Conservation (phyloP, 1,139 yeast species). For the Taphrina flavorubra region DNA sequence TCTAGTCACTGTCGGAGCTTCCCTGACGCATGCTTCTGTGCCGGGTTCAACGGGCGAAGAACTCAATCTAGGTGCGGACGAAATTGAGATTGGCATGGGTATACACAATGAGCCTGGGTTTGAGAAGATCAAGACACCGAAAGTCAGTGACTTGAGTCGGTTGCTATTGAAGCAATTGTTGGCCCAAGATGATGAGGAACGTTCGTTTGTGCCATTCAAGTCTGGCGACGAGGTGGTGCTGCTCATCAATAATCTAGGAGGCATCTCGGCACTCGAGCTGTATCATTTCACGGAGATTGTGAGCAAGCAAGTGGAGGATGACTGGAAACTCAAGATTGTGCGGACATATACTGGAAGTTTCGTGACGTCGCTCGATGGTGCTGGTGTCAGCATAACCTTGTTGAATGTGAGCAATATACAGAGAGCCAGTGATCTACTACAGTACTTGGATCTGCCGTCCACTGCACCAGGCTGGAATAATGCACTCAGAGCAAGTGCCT, state of each 20-base stretch:
- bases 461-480: conserved; percentile 56
- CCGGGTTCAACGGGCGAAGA: conserved; percentile 68
- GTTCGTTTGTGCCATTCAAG: conserved; percentile 57
- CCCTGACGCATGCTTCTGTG: conserved; percentile 85
- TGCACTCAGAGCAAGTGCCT: conserved; percentile 15
- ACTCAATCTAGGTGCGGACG: conserved; percentile 60
- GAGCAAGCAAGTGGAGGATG: conserved; percentile 53
- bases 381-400: conserved; percentile 59
- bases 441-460: conserved; percentile 55
- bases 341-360: conserved; percentile 59
- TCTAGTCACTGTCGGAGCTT: conserved; percentile 85
- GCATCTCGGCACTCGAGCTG: conserved; percentile 59
- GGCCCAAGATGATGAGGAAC: conserved; percentile 51
- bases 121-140: conserved; percentile 68
- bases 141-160: conserved; percentile 59
- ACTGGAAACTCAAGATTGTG: conserved; percentile 54
- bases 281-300: conserved; percentile 52
- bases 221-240: conserved; percentile 54
- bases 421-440: conserved; percentile 46
- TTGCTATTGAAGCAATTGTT: conserved; percentile 49
- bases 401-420: conserved; percentile 56
- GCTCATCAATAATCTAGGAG: conserved; percentile 61
- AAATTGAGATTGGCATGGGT: conserved; percentile 92
- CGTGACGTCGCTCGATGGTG: conserved; percentile 62
- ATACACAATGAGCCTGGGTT: conserved; percentile 95